These are phyloP conservation scores for Sugiyamaella smithiae DNA, from an alignment of 805 yeast species.

Conservation along the genomic window DNA sequence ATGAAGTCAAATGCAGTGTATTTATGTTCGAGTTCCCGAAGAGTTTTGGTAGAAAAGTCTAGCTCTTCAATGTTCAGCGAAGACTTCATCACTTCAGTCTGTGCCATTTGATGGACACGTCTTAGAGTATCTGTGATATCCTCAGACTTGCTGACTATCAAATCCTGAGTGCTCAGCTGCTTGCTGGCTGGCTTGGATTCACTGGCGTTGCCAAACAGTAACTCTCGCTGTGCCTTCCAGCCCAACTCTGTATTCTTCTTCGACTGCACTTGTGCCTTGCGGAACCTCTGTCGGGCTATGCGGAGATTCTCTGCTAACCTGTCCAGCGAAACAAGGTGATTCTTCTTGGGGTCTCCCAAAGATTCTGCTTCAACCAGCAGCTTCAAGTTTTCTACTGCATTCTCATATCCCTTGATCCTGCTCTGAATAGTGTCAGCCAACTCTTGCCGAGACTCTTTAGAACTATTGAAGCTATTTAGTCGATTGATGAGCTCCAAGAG, in stretches of 20 bases:
- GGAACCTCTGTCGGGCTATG: conserved; percentile 18
- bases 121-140: conserved; percentile 27
- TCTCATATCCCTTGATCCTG: conserved; percentile 19
- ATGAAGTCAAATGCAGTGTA: conserved; percentile 38
- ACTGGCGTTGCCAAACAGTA: conserved; percentile 19
- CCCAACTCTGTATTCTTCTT: conserved; percentile 21
- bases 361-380: conserved; percentile 14
- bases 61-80: conserved; percentile 38
- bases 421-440: conserved; percentile 22
- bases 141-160: conserved; percentile 24
- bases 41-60: conserved; percentile 36
- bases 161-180: conserved; percentile 22
- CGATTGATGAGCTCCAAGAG: conserved; percentile 19
- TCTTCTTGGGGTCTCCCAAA: conserved; percentile 3
- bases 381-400: conserved; percentile 14
- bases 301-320: conserved; percentile 19
- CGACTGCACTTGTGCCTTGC: conserved; percentile 26
- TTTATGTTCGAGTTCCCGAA: conserved; percentile 33
- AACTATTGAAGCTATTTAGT: conserved; percentile 13
- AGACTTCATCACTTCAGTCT: conserved; percentile 38
- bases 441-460: conserved; percentile 19
- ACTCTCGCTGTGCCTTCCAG: conserved; percentile 22
- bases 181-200: background rate
- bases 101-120: conserved; percentile 34
- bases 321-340: conserved; percentile 21